Conservation (phyloP, 441 rosid genomes). For the Adansonia gregorii region DNA sequence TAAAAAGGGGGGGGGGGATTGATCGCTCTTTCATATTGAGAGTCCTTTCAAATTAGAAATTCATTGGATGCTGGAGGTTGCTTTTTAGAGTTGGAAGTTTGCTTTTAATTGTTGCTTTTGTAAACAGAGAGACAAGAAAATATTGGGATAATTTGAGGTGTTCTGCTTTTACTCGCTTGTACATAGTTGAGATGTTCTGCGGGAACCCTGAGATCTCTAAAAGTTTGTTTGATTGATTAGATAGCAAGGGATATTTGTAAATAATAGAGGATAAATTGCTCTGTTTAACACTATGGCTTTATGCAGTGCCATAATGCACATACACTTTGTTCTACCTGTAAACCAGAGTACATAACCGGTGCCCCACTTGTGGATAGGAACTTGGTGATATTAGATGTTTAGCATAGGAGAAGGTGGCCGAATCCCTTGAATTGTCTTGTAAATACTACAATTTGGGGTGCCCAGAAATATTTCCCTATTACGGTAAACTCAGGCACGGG, state of each 20-base stretch:
- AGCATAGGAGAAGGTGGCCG: slow-evolving; percentile 85
- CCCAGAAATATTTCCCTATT: slow-evolving; percentile 86
- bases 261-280: slow-evolving; percentile 14
- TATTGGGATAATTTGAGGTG: neutral
- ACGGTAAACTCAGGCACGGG: slow-evolving; percentile 87
- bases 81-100: neutral
- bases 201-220: neutral
- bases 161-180: neutral
- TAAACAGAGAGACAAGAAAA: neutral
- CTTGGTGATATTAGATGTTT: slow-evolving; percentile 72
- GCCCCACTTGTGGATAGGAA: slow-evolving; percentile 83
- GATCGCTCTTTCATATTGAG: neutral
- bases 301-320: slow-evolving; percentile 86
- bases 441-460: slow-evolving; percentile 78
- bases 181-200: neutral
- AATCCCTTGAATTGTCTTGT: slow-evolving; percentile 87
- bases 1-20: neutral
- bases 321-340: slow-evolving; percentile 83
- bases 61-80: neutral
- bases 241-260: neutral
- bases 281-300: slow-evolving; percentile 18
- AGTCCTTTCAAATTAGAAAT: neutral
- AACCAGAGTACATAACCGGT: slow-evolving; percentile 79
- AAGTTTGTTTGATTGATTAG: neutral
- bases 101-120: neutral